phyloP scores from a whole-genome alignment of 768 basidiomycete species.

The Rhizopogon rudus region DNA sequence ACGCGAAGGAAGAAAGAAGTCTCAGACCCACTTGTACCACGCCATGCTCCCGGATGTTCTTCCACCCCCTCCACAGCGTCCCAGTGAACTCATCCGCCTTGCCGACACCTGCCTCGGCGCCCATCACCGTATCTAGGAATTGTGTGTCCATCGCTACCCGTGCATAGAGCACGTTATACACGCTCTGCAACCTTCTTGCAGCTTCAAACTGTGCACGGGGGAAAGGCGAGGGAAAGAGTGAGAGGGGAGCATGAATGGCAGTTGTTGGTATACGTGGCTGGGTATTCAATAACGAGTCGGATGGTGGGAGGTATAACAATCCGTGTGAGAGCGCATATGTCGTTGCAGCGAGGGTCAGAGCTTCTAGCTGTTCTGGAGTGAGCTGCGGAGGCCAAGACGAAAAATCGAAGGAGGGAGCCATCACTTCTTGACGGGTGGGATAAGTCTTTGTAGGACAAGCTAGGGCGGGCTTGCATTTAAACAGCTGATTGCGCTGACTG shows the following conservation, averaged over 20 bases:
- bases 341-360: slow-evolving; percentile 61
- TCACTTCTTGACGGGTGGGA: background rate
- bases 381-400: slow-evolving; percentile 74
- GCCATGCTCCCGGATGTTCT: slow-evolving; percentile 61
- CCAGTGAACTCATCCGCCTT: slow-evolving; percentile 86
- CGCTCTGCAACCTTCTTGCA: slow-evolving; percentile 61
- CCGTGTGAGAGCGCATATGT: slow-evolving; percentile 85
- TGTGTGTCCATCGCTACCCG: slow-evolving; percentile 71
- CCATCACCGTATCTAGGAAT: slow-evolving; percentile 85
- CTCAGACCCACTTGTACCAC: slow-evolving; percentile 43
- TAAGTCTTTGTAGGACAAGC: too few relatives aligned
- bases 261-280: slow-evolving; percentile 53
- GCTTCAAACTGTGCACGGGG: slow-evolving; percentile 66
- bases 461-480: too few relatives aligned
- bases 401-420: slow-evolving; percentile 36
- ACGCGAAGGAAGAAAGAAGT: background rate
- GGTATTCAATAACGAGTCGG: slow-evolving; percentile 20
- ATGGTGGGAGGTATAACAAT: slow-evolving; percentile 72
- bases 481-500: too few relatives aligned
- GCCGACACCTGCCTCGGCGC: slow-evolving; percentile 68
- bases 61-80: slow-evolving; percentile 85
- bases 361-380: slow-evolving; percentile 49
- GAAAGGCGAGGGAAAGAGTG: slow-evolving; percentile 84
- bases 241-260: slow-evolving; percentile 88
- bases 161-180: slow-evolving; percentile 85